Conservation (phyloP, 1,284 basidiomycete genomes). For the Cerrena zonata region DNA sequence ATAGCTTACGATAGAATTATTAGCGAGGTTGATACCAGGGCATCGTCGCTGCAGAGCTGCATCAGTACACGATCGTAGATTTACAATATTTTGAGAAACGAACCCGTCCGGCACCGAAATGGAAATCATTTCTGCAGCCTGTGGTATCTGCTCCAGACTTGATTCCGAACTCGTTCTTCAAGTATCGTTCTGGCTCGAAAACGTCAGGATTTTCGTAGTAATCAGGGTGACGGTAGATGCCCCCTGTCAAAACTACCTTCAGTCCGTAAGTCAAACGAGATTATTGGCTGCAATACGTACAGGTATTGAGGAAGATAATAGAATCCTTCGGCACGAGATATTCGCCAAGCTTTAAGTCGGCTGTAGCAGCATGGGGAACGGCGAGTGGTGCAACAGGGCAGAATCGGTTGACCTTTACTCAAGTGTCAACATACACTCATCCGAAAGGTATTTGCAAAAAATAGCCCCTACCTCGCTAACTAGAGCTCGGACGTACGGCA, state of each 20-base stretch:
- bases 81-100: background rate
- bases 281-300: background rate
- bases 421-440: no score
- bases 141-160: slow-evolving; percentile 4
- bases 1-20: background rate
- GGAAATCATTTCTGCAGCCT: slow-evolving; percentile 6
- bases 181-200: slow-evolving; percentile 8
- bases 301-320: slow-evolving; percentile 5
- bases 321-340: slow-evolving; percentile 4
- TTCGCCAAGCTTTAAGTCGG: slow-evolving; percentile 1
- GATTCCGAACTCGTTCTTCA: slow-evolving; percentile 3
- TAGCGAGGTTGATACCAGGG: slow-evolving; percentile 7
- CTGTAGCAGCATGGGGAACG: background rate
- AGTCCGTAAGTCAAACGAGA: background rate
- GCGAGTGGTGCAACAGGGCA: slow-evolving; percentile 1
- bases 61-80: background rate
- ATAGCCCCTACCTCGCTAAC: slow-evolving; percentile 1
- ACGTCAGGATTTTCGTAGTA: slow-evolving; percentile 4
- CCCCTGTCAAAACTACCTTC: background rate
- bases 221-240: slow-evolving; percentile 3
- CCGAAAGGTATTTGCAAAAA: no score
- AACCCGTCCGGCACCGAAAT: slow-evolving; percentile 10
- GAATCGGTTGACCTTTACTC: slow-evolving; percentile 8
- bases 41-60: slow-evolving; percentile 5
- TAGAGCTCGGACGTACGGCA: background rate